Percentiles rank a stretch among this genome's conserved stretches.
Evolutionary conservation across 495 filamentous ascomycete genomes (phyloP).

Genomic region (Aspergillus sclerotiicarbonarius): DNA sequence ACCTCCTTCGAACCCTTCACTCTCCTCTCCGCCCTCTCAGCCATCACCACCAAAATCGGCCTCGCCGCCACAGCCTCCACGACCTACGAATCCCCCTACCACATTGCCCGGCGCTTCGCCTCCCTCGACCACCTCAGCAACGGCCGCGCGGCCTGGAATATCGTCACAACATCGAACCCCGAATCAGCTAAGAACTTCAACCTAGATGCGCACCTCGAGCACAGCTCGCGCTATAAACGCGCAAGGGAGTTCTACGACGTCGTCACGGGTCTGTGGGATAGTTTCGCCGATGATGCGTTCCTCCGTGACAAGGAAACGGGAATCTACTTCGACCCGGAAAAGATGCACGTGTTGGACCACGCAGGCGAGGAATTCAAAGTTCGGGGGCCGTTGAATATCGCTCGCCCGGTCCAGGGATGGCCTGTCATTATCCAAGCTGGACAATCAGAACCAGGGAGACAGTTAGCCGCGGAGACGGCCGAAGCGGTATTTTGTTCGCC

Average conservation of each 20-base stretch:
- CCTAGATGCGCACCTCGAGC: constrained; percentile 35
- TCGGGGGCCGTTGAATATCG: constrained; percentile 52
- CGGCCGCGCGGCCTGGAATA: constrained; percentile 49
- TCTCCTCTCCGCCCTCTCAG: constrained; percentile 46
- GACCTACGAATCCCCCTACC: constrained; percentile 64
- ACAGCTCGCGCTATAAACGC: constrained; percentile 38
- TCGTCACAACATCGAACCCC: constrained; percentile 40
- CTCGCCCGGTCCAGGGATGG: constrained; percentile 53
- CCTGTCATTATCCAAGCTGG: constrained; percentile 57
- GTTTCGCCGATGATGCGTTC: constrained; percentile 55
- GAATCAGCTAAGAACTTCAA: constrained; percentile 38
- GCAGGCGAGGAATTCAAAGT: constrained; percentile 47
- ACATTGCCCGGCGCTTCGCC: constrained; percentile 59
- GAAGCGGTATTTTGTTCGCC: constrained; percentile 52
- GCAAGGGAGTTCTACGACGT: constrained; percentile 40
- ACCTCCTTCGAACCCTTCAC: constrained; percentile 54
- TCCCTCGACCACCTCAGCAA: constrained; percentile 62
- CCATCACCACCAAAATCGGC: constrained; percentile 47
- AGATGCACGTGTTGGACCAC: constrained; percentile 50
- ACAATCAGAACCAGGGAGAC: constrained; percentile 51
- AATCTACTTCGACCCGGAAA: constrained; percentile 47
- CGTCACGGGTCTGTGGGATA: constrained; percentile 48
- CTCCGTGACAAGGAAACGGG: constrained; percentile 46
- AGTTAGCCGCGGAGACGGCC: constrained; percentile 54
- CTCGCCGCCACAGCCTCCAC: constrained; percentile 57